Evolutionary conservation across 192 early-diverging fungal genomes (phyloP).

Genomic region (Diversispora eburnea): DNA sequence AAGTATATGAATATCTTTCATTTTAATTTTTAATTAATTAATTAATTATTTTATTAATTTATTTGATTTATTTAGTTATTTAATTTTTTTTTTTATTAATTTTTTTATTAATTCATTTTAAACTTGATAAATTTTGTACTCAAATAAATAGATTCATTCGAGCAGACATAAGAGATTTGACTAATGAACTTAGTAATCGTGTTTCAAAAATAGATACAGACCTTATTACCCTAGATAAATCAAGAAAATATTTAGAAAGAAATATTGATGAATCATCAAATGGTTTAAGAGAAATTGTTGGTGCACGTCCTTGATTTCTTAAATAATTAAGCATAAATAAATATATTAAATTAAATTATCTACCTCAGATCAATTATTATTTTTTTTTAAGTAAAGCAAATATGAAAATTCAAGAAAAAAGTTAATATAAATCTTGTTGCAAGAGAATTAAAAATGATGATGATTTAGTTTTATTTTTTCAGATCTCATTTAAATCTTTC

Average conservation of each 20-base stretch:
- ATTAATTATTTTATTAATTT: background rate
- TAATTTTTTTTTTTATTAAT: too few relatives aligned
- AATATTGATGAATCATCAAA: slow-evolving; percentile 51
- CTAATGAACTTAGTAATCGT: slow-evolving; percentile 37
- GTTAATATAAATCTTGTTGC: too few relatives aligned
- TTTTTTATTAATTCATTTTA: too few relatives aligned
- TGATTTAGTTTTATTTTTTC: too few relatives aligned
- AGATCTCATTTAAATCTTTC: too few relatives aligned
- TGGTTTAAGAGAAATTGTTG: slow-evolving; percentile 40
- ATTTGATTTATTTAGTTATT: background rate
- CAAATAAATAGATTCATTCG: slow-evolving; percentile 52
- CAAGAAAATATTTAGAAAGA: slow-evolving; percentile 55
- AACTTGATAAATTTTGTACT: slow-evolving; percentile 3
- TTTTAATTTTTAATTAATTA: background rate
- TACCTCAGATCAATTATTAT: too few relatives aligned
- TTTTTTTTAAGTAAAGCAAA: too few relatives aligned
- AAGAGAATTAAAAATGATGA: too few relatives aligned
- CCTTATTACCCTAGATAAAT: slow-evolving; percentile 48
- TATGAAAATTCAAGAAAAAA: too few relatives aligned
- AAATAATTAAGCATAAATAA: too few relatives aligned
- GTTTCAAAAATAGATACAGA: slow-evolving; percentile 47
- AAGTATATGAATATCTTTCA: slow-evolving; percentile 9
- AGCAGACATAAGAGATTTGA: slow-evolving; percentile 45
- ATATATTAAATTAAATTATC: too few relatives aligned
- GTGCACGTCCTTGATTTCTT: background rate